Evolutionary conservation across 345 rosid species (phyloP), one percentile per base, ranked within the genome.

Genomic region (Populus simonii): DNA sequence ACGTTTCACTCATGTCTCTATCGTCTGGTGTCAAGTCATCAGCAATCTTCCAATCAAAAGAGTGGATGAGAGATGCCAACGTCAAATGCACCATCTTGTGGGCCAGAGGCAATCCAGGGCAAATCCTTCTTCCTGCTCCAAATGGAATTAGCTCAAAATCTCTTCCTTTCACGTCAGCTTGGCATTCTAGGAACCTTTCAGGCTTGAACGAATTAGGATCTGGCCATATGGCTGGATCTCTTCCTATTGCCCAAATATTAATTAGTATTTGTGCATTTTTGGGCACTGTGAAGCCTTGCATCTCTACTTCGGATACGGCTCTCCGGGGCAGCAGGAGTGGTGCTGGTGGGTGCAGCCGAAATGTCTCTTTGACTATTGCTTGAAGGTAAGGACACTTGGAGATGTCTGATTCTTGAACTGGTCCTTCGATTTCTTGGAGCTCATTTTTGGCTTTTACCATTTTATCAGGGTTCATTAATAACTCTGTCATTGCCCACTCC

Each of bases 51-150:
- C 87, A 86, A 2, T 78, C 77, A 68, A 77, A 84, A 27, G 55
- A 61, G 62, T 74, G 78, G 11, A 86, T 11, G 38, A 88, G 83
- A 41, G 85, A 76, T 62, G 82, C 90, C 83, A 91, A 74, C 84
- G 86, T 83, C 2, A 85, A 38, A 57, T 78, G 81, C 59, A 90
- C 33, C 77, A 74, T 83, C 39, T 80, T 83, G 15, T 61, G 17
- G 3, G 84, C 92, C 45, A 89, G 43, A 15, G 87, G 82, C 76
- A 88, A 74, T 5, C 86, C 86, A 0, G 85, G 83, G 35, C 86
- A 88, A 18, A 84, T 84, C 61, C 86, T 77, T 71, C 85, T 72
- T 5, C 88, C 85, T 0, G 80, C 76, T 15, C 89, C 87, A 43
- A 74, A 62, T 63, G 81, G 81, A 11, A 78, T 65, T 12, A 78